phyloP scores from a whole-genome alignment of 768 basidiomycete species.

The Multifurca ochricompacta region DNA sequence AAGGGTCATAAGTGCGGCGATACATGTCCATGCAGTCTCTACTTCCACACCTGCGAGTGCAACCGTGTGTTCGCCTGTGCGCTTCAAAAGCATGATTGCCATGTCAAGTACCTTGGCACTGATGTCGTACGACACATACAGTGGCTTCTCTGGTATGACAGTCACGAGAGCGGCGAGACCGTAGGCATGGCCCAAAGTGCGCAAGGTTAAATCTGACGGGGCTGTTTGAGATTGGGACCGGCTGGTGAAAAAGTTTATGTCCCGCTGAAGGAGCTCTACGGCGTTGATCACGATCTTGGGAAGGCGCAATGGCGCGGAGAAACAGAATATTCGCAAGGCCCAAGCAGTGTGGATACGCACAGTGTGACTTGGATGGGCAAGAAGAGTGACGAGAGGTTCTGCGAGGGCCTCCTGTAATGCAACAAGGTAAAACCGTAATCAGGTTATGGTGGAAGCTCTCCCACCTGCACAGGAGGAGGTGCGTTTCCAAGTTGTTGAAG shows the following conservation, averaged over 20 bases:
- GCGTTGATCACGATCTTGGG: conserved; percentile 71
- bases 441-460: neutral
- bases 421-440: neutral
- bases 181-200: conserved; percentile 82
- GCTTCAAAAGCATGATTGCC: conserved; percentile 83
- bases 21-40: conserved; percentile 90
- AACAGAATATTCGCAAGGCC: conserved; percentile 86
- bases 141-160: conserved; percentile 75
- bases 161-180: conserved; percentile 84
- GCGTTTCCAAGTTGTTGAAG: conserved; percentile 89
- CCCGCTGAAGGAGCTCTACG: conserved; percentile 76
- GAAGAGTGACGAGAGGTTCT: conserved; percentile 77
- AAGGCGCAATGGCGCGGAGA: conserved; percentile 77
- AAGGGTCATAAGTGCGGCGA: conserved; percentile 84
- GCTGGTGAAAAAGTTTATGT: conserved; percentile 56
- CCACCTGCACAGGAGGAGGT: conserved; percentile 77
- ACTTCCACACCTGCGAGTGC: conserved; percentile 76
- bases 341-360: conserved; percentile 84
- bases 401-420: conserved; percentile 57
- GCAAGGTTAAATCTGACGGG: conserved; percentile 58
- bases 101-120: conserved; percentile 86
- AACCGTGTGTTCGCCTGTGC: conserved; percentile 86
- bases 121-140: conserved; percentile 94
- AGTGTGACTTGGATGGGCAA: conserved; percentile 80
- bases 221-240: conserved; percentile 48